phyloP scores from a whole-genome alignment of 2,329 filamentous ascomycete genomes.

The Triangularia setosa region DNA sequence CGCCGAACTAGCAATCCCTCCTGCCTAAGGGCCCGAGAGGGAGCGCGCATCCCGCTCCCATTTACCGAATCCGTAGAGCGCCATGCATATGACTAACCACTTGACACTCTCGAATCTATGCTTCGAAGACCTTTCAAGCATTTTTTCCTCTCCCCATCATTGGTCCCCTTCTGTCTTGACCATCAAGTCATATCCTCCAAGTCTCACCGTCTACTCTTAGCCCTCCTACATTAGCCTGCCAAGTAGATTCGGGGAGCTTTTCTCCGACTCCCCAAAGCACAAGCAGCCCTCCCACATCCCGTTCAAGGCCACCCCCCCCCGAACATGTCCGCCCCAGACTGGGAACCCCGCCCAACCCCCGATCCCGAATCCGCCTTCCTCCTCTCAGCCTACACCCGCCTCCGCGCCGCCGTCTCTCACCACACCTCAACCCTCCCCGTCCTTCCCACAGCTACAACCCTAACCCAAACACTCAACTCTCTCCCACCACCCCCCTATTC shows the following conservation, averaged over 20 bases:
- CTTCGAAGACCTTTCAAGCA: not conserved
- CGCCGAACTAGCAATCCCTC: not conserved
- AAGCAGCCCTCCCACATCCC: not conserved
- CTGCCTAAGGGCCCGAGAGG: not conserved
- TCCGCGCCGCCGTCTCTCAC: slow-evolving; percentile 10
- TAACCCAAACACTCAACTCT: slow-evolving; percentile 25
- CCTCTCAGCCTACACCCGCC: slow-evolving; percentile 15
- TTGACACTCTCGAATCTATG: not conserved
- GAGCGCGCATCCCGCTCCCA: not conserved
- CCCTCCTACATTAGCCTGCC: not conserved
- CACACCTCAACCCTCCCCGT: slow-evolving; percentile 35
- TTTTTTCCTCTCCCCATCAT: not conserved
- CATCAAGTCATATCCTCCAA: not conserved
- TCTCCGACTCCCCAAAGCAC: not conserved
- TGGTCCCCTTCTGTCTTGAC: not conserved
- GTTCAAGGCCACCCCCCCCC: not conserved
- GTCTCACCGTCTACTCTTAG: not conserved
- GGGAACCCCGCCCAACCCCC: not conserved
- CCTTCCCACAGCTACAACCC: slow-evolving; percentile 33
- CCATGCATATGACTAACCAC: not conserved
- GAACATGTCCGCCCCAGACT: slow-evolving; percentile 6
- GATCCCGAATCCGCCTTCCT: slow-evolving; percentile 18
- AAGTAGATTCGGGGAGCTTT: not conserved
- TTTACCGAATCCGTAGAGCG: not conserved
- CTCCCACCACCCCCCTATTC: slow-evolving; percentile 27